Percentiles rank a stretch among this genome's conserved stretches.
phyloP scores from a whole-genome alignment of 495 filamentous ascomycete species.

The Hypoxylon rickii region DNA sequence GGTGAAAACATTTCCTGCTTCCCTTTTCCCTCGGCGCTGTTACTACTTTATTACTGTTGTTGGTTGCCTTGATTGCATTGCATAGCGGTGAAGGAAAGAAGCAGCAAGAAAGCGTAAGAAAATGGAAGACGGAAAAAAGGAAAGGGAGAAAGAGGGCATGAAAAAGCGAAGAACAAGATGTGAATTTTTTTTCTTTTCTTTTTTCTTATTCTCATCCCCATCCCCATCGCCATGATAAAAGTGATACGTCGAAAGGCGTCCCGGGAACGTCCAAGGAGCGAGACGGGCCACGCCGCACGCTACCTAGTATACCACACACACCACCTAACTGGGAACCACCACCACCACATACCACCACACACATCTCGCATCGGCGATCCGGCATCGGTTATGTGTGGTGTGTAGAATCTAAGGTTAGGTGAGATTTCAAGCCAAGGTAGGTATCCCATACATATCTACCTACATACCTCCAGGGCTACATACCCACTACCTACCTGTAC shows the following conservation, averaged over 20 bases:
- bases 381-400: constrained; percentile 15
- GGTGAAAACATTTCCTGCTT: background rate
- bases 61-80: too few relatives aligned
- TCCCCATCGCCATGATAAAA: background rate
- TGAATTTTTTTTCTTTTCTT: too few relatives aligned
- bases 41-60: too few relatives aligned
- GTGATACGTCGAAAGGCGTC: background rate
- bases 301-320: background rate
- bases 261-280: background rate
- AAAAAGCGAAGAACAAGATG: background rate
- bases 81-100: background rate
- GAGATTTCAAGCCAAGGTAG: constrained; percentile 19
- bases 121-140: background rate
- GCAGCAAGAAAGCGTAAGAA: background rate
- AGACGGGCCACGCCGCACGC: background rate
- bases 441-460: constrained; percentile 8
- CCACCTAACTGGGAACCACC: background rate
- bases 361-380: constrained; percentile 35
- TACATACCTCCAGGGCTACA: too few relatives aligned
- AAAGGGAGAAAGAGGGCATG: background rate
- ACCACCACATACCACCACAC: background rate
- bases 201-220: too few relatives aligned
- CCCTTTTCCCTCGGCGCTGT: background rate
- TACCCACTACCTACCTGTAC: background rate
- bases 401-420: constrained; percentile 27